Conservation (phyloP, 805 yeast genomes). For the Osmozyma mogii region DNA sequence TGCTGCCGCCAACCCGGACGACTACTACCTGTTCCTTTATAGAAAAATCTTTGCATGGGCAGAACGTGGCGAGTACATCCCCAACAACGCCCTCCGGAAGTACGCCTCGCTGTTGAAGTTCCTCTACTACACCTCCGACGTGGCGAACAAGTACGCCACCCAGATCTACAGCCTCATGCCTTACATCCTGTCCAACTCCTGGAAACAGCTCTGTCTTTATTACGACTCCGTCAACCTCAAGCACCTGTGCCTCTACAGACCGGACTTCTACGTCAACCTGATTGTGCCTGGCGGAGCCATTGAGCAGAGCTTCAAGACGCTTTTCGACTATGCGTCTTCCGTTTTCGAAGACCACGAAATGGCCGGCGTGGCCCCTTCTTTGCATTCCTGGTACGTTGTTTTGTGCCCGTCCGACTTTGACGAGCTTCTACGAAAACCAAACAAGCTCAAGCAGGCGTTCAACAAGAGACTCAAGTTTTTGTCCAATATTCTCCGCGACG, state of each 20-base stretch:
- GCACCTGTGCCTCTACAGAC: constrained; percentile 30
- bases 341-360: constrained; percentile 22
- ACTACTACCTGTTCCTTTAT: constrained; percentile 21
- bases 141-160: constrained; percentile 16
- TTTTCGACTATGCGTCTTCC: constrained; percentile 25
- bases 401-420: constrained; percentile 28
- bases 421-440: constrained; percentile 22
- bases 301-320: constrained; percentile 16
- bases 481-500: constrained; percentile 20
- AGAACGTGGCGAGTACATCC: constrained; percentile 19
- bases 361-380: constrained; percentile 6
- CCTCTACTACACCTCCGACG: constrained; percentile 20
- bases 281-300: constrained; percentile 17
- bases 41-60: constrained; percentile 19
- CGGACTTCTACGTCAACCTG: constrained; percentile 24
- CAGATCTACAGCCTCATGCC: constrained; percentile 18
- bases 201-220: constrained; percentile 30
- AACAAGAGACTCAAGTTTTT: constrained; percentile 30
- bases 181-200: constrained; percentile 22
- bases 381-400: constrained; percentile 25
- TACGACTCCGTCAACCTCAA: constrained; percentile 24
- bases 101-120: constrained; percentile 29
- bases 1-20: constrained; percentile 29
- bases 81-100: constrained; percentile 19
- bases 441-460: constrained; percentile 24